These are phyloP conservation scores for Leptosphaerulina australis DNA, from an alignment of 2,329 filamentous ascomycete species.

Conservation along the genomic window DNA sequence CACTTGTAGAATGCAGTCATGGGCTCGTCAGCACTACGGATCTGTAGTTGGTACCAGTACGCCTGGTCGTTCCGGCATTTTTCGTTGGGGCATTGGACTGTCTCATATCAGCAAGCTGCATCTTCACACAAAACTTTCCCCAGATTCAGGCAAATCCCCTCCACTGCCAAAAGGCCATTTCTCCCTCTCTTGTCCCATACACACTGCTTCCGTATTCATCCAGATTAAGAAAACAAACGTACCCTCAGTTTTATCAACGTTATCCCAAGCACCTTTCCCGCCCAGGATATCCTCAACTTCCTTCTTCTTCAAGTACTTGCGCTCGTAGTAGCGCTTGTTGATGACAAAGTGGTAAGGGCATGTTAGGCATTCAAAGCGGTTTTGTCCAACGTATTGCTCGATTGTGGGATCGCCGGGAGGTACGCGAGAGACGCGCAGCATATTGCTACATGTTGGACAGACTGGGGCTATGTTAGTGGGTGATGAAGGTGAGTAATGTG, in stretches of 20 bases:
- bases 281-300: slow-evolving; percentile 91
- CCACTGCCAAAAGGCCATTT: no score
- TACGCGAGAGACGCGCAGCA: slow-evolving; percentile 71
- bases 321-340: slow-evolving; percentile 79
- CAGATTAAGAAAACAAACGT: slow-evolving; percentile 10
- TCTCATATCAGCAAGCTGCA: not conserved
- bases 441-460: slow-evolving; percentile 84
- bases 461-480: slow-evolving; percentile 51
- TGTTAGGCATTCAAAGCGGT: slow-evolving; percentile 92
- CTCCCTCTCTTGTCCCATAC: not conserved
- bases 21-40: slow-evolving; percentile 95
- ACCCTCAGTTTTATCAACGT: slow-evolving; percentile 80
- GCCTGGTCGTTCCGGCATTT: slow-evolving; percentile 82
- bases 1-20: slow-evolving; percentile 92
- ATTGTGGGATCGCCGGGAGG: slow-evolving; percentile 48
- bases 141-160: no score
- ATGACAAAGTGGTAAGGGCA: slow-evolving; percentile 92
- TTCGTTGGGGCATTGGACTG: slow-evolving; percentile 81
- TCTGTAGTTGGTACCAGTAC: slow-evolving; percentile 96
- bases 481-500: not conserved
- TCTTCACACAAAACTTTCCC: not conserved
- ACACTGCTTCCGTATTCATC: no score
- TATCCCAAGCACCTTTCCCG: slow-evolving; percentile 85
- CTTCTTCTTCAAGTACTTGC: slow-evolving; percentile 78
- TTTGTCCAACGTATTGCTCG: slow-evolving; percentile 56